Evolutionary conservation across 257 asterid genomes (phyloP), one percentile per base, ranked within the genome.

Genomic region (Primulina huaijiensis): DNA sequence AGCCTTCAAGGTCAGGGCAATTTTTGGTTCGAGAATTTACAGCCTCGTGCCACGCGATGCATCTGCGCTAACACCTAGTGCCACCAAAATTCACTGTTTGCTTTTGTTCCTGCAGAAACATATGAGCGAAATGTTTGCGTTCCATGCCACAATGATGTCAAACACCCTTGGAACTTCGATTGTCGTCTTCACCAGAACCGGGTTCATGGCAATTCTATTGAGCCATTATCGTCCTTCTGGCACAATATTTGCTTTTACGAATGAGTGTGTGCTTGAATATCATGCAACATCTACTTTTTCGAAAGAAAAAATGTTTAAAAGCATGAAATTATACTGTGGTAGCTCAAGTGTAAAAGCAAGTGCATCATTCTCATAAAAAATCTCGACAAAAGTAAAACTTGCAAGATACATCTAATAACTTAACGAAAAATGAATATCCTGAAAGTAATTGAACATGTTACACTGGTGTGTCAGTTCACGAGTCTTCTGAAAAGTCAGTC

Each of bases 71-170:
- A 62, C 52, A 59, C 64, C 63, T 59, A 29, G 46, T 69, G 59
- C 59, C 35, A 23, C 50, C 72, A 55, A 67, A 62, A 14, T 31
- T 71, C 68, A 23, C 40, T 70, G 25, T 50, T 61, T 62, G 50
- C 68, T 62, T 68, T 53, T 65, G 59, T 73, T 66, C 77, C 52
- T 77, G 82, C 96, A 93, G 99, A 93, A 93, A 71, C 98, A 90
- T 67, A 93, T 86, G 97, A 93, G 98, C 2, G 98, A 93, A 74
- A 93, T 93, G 96, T 93, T 93, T 84, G 99, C 97, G 38, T 90
- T 79, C 85, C 99, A 93, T 86, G 95, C 96, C 62, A 93, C 97
- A 17, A 90, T 87, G 96, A 93, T 93, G 92, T 89, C 99, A 61
- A 87, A 93, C 84, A 93, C 97, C 19, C 92, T 93, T 55, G 96